Evolutionary conservation across 2,329 filamentous ascomycete genomes (phyloP).

Genomic region (Fusarium coicis): DNA sequence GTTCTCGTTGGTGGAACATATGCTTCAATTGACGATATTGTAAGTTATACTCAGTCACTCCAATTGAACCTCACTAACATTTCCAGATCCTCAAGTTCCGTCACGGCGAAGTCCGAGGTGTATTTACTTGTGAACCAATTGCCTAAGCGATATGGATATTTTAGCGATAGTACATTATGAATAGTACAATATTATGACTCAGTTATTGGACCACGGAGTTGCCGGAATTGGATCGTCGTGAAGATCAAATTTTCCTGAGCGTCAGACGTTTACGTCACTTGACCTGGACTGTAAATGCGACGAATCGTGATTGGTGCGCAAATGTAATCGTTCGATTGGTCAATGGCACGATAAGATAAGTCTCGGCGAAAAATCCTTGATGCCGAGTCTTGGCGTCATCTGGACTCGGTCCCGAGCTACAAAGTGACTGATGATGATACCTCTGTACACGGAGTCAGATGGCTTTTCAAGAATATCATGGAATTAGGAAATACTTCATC

Average conservation of each 20-base stretch:
- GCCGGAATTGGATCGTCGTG: conserved; percentile 1
- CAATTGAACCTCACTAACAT: conserved; percentile 15
- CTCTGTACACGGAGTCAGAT: neutral
- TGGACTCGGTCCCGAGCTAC: neutral
- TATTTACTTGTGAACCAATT: conserved; percentile 46
- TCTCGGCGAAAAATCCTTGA: neutral
- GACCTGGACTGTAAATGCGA: neutral
- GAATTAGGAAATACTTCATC: neutral
- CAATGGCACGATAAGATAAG: conserved; percentile 3
- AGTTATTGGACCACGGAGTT: conserved; percentile 8
- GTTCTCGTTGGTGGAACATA: conserved; percentile 50
- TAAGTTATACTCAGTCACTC: conserved; percentile 26
- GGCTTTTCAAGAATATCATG: neutral
- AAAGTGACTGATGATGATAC: neutral
- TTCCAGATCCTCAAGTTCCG: conserved; percentile 41
- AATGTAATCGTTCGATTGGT: neutral
- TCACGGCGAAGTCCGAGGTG: conserved; percentile 41
- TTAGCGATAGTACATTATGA: conserved; percentile 31
- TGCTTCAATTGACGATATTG: conserved; percentile 47
- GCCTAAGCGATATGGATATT: conserved; percentile 30
- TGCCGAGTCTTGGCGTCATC: neutral
- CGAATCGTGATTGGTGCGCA: conserved; percentile 8
- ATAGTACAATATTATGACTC: conserved; percentile 25
- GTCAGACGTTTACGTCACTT: conserved; percentile 11
- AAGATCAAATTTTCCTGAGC: neutral